Base-by-base conservation (phyloP, 768 basidiomycete genomes). In the Chiua virens region DNA sequence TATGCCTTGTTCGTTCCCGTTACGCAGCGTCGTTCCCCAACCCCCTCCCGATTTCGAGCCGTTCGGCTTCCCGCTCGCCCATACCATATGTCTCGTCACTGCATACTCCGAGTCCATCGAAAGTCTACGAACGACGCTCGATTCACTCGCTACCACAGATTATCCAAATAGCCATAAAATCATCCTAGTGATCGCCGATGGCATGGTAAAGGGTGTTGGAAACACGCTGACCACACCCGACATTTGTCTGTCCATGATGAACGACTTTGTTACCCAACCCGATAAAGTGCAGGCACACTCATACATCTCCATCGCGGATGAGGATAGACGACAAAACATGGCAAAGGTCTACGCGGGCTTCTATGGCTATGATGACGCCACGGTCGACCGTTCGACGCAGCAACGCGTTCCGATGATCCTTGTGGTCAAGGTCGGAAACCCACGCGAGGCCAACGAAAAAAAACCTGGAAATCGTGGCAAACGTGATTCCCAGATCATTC, bases 321-420 rank as follows among this genome's bases (percentile, higher is more conserved):
- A 97, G 17, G 94, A 98, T 78, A 98, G 97, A 73, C 82, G 93
- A 34, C 97, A 98, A 77, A 99, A 99, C 69, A 97, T 96, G 94
- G 96, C 95, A 36, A 94, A 95, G 73, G 94, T 98, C 37, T 98
- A 89, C 63, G 95, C 97, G 34, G 97, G 97, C 11, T 99, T 92
- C 76, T 98, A 99, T 70, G 82, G 85, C 54, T 99, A 98, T 71
- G 93, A 98, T 64, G 81, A 93, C 63, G 79, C 86, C 37, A 96
- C 95, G 3, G 79, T 89, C 22, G 97, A 98, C 71, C 74, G 78
- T 27, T 87, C 85, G 46, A 99, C 98, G 73, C 97, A 98, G 67
- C 97, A 99, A 67, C 87, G 92, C 28, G 92, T 98, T 2, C 97
- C 97, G 18, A 88, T 99, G 63, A 84, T 98, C 30, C 80, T 99